phyloP scores from a whole-genome alignment of 164 flowering plant species.

The Tetrastigma voinierianum region DNA sequence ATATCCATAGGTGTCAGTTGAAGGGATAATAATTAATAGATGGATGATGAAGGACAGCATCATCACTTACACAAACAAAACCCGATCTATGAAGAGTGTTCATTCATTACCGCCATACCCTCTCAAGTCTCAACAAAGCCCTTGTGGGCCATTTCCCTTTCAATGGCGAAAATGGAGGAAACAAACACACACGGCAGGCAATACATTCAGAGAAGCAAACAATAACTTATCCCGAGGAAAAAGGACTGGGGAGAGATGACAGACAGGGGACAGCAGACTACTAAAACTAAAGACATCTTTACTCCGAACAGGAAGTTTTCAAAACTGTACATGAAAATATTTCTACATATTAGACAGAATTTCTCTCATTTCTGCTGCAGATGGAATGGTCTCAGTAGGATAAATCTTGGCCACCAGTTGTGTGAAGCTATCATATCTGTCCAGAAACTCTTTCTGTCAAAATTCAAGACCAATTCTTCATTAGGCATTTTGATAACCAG shows the following conservation, averaged over 20 bases:
- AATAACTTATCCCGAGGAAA: not conserved
- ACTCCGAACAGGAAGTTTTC: slow-evolving; percentile 1
- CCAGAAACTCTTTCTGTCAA: slow-evolving; percentile 85
- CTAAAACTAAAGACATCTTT: not conserved
- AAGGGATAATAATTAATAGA: no score
- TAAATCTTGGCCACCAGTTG: slow-evolving; percentile 77
- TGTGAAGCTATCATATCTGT: slow-evolving; percentile 82
- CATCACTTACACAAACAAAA: no score
- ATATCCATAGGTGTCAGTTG: no score
- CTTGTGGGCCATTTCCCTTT: no score
- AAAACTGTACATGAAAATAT: slow-evolving; percentile 16
- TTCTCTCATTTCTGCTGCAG: slow-evolving; percentile 79
- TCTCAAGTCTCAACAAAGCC: no score
- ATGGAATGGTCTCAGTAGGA: slow-evolving; percentile 59
- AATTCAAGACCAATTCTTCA: not conserved
- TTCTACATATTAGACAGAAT: slow-evolving; percentile 70
- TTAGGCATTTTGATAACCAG: not conserved
- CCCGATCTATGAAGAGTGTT: no score
- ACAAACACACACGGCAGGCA: no score
- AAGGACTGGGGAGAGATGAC: not conserved
- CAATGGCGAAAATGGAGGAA: no score
- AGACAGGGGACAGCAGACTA: slow-evolving; percentile 13
- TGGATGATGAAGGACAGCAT: no score
- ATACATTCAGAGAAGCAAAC: not conserved
- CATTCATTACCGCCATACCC: no score